phyloP scores from a whole-genome alignment of 257 asterid species.

The Parsonsia alboflavescens region DNA sequence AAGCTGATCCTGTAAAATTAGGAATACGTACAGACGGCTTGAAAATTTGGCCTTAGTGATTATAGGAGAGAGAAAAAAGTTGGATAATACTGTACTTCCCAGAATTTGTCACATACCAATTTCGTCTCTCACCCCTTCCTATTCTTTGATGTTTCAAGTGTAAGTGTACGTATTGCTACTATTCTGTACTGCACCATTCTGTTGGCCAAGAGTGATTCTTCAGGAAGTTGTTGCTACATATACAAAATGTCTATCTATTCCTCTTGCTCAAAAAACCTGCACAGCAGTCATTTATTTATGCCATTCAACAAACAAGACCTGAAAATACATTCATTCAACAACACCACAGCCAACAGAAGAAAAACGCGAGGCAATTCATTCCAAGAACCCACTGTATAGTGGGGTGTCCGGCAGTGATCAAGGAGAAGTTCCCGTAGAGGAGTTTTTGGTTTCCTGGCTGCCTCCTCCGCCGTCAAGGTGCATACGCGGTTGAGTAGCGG shows the following conservation, averaged over 20 bases:
- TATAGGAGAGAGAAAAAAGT: background rate
- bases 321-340: background rate
- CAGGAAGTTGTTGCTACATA: background rate
- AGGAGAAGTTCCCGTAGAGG: background rate
- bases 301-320: background rate
- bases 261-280: background rate
- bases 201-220: background rate
- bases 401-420: background rate
- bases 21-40: no score
- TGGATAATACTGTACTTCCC: background rate
- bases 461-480: background rate
- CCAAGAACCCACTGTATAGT: background rate
- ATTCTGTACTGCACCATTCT: background rate
- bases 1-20: background rate
- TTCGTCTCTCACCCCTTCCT: background rate
- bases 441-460: background rate
- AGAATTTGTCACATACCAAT: background rate
- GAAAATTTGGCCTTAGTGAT: background rate
- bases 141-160: background rate
- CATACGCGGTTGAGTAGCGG: background rate
- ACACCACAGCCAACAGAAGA: no score
- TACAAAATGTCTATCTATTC: background rate
- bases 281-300: background rate
- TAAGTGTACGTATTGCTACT: background rate
- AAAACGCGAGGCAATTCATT: background rate